Evolutionary conservation across 2,329 filamentous ascomycete genomes (phyloP).

Genomic region (Colletotrichum sublineola): DNA sequence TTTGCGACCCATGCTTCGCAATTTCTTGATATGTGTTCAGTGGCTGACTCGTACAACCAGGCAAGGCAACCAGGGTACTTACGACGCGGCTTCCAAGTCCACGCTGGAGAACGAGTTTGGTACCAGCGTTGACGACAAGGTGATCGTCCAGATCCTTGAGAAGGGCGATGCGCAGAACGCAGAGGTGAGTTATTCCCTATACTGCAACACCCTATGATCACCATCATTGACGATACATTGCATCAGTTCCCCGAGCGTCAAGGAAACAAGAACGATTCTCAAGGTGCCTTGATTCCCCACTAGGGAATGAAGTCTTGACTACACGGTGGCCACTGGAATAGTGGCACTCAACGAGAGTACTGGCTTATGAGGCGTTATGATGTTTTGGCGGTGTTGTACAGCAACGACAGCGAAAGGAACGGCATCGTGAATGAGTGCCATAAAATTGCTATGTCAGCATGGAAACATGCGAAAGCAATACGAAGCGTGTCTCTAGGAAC

Average conservation of each 20-base stretch:
- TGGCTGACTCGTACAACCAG: conserved; percentile 58
- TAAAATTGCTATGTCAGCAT: not conserved
- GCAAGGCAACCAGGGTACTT: conserved; percentile 86
- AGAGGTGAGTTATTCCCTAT: conserved; percentile 57
- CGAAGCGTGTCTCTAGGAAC: conserved; percentile 5
- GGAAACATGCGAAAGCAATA: conserved; percentile 1
- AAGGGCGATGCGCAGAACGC: conserved; percentile 77
- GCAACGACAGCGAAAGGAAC: conserved; percentile 19
- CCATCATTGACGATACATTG: not conserved
- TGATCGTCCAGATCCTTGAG: conserved; percentile 84
- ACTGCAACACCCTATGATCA: not conserved
- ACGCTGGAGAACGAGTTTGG: conserved; percentile 89
- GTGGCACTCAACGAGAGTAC: not conserved
- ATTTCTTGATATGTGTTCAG: not conserved
- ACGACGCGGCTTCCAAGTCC: conserved; percentile 81
- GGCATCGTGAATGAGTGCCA: not conserved
- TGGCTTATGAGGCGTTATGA: conserved; percentile 13
- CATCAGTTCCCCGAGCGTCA: conserved; percentile 65
- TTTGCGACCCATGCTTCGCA: not conserved
- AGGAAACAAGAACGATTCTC: conserved; percentile 67
- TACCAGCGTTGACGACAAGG: conserved; percentile 82
- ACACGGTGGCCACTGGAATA: not conserved
- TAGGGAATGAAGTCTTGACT: conserved; percentile 46
- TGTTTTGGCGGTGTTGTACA: conserved; percentile 6
- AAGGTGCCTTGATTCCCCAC: conserved; percentile 58